These are phyloP conservation scores for Suhomyces canberraensis DNA, from an alignment of 805 yeast species.

Conservation along the genomic window DNA sequence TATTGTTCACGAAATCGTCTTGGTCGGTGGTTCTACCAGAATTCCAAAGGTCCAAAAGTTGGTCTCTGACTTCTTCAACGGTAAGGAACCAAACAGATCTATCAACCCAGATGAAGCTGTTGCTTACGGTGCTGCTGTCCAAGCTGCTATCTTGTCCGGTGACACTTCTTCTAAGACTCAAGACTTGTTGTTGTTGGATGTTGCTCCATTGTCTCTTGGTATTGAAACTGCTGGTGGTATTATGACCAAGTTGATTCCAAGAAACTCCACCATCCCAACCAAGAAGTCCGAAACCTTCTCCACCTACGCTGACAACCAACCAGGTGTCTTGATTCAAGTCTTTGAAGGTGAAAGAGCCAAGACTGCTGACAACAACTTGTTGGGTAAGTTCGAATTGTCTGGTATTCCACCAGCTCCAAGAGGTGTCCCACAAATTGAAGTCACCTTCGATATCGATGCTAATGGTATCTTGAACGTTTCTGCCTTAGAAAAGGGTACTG, in stretches of 20 bases:
- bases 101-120: slow-evolving; percentile 99
- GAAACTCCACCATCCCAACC: slow-evolving; percentile 97
- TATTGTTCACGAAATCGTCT: slow-evolving; percentile 84
- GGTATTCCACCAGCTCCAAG: slow-evolving; percentile 99
- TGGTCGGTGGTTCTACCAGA: slow-evolving; percentile 98
- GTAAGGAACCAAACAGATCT: slow-evolving; percentile 94
- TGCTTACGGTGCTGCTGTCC: slow-evolving; percentile 99
- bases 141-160: slow-evolving; percentile 95
- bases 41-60: slow-evolving; percentile 95
- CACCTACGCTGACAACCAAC: slow-evolving; percentile 96
- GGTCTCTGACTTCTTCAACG: slow-evolving; percentile 94
- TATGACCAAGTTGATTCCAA: slow-evolving; percentile 96
- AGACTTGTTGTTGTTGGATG: slow-evolving; percentile 91
- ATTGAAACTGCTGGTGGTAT: slow-evolving; percentile 99
- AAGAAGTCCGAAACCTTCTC: slow-evolving; percentile 96
- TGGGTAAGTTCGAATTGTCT: slow-evolving; percentile 94
- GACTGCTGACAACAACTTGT: slow-evolving; percentile 92
- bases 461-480: slow-evolving; percentile 96
- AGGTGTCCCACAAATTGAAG: slow-evolving; percentile 98
- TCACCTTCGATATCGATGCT: slow-evolving; percentile 94
- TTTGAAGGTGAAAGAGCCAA: slow-evolving; percentile 97
- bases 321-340: slow-evolving; percentile 97
- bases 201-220: slow-evolving; percentile 96
- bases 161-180: slow-evolving; percentile 95
- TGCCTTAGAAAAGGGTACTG: slow-evolving; percentile 97